Conservation (phyloP, 2,329 filamentous ascomycete species). For the Pseudogymnoascus sp. region DNA sequence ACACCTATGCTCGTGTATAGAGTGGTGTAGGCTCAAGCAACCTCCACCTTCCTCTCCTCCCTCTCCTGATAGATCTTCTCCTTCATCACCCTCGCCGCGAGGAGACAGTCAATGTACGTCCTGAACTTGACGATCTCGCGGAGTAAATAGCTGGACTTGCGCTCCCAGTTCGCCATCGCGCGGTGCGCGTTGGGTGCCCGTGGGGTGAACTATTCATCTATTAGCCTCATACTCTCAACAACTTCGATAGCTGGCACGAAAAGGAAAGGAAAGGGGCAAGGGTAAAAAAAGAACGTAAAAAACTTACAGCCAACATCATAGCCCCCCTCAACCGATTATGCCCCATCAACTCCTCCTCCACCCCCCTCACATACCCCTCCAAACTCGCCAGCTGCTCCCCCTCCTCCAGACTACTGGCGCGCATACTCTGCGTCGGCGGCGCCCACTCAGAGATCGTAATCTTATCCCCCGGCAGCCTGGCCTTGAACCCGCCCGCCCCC, state of each 20-base stretch:
- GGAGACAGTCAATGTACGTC: constrained; percentile 84
- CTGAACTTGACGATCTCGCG: constrained; percentile 94
- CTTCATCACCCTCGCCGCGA: constrained; percentile 60
- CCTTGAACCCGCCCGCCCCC: constrained; percentile 20
- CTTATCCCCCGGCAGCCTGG: constrained; percentile 74
- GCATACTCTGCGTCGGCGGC: constrained; percentile 83
- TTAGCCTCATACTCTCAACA: no score
- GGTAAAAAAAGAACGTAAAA: neutral
- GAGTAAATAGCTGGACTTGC: constrained; percentile 84
- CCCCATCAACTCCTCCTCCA: constrained; percentile 74
- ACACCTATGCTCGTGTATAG: no score
- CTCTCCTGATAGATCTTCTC: constrained; percentile 58
- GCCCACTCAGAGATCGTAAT: constrained; percentile 80
- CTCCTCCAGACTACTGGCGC: constrained; percentile 70
- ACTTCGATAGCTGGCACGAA: no score
- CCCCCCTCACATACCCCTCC: constrained; percentile 68
- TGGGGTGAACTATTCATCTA: constrained; percentile 58
- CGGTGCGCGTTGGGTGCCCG: constrained; percentile 71
- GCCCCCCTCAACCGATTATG: constrained; percentile 84
- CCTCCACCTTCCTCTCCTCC: constrained; percentile 23
- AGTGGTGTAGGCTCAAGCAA: neutral
- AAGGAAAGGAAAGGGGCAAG: no score
- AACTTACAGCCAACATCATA: constrained; percentile 68
- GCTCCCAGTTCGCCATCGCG: constrained; percentile 95
- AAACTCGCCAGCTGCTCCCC: constrained; percentile 71